Conservation (phyloP, 1,284 basidiomycete species). For the Ustilago xerochloae region DNA sequence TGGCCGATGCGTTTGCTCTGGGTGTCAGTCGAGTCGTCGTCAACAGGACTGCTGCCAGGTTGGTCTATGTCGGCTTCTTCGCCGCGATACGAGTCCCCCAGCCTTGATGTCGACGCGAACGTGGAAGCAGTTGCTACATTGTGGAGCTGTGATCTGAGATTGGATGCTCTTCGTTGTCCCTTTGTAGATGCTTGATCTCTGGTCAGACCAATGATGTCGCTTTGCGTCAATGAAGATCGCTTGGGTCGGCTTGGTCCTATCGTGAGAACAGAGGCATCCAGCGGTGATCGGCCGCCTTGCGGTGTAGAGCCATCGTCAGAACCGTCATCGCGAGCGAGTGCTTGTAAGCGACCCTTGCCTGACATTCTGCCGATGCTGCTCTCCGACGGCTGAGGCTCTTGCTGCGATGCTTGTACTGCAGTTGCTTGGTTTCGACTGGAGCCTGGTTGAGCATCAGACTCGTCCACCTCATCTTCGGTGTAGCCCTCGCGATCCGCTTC, state of each 20-base stretch:
- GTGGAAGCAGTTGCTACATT: conserved; percentile 15
- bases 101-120: conserved; percentile 2
- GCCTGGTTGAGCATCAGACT: not conserved
- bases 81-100: not conserved
- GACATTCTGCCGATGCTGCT: not conserved
- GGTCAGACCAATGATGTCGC: conserved; percentile 25
- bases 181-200: conserved; percentile 8
- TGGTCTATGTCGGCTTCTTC: not conserved
- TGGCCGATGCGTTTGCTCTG: not conserved
- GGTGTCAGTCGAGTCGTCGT: conserved; percentile 1
- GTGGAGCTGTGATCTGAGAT: conserved; percentile 30
- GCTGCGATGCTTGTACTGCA: not conserved
- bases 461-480: conserved; percentile 33
- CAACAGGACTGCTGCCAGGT: conserved; percentile 4
- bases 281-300: conserved; percentile 42
- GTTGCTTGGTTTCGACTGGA: not conserved
- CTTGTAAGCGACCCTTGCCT: conserved; percentile 26
- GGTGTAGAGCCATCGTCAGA: conserved; percentile 39
- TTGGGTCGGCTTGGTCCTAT: conserved; percentile 26
- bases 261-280: conserved; percentile 38
- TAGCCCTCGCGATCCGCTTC: conserved; percentile 53
- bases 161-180: conserved; percentile 2
- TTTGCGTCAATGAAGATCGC: conserved; percentile 25
- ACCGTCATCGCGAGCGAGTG: conserved; percentile 19
- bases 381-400: not conserved